Base-by-base conservation (phyloP, 2,329 filamentous ascomycete genomes). In the Exophiala spinifera region DNA sequence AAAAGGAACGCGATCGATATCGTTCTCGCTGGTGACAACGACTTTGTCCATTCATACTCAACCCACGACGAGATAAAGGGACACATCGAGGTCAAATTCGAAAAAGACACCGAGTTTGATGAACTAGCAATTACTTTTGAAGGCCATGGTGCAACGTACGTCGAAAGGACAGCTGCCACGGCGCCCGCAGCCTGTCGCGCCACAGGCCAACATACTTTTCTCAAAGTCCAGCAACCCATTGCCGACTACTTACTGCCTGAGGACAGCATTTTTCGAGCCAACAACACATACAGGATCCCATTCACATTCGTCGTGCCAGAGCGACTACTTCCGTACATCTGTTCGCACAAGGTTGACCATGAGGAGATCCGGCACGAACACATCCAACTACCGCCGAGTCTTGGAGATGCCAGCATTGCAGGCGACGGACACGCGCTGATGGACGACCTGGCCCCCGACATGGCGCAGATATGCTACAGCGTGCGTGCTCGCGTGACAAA, bases 241-340 rank as follows among this genome's bases (percentile, higher is more conserved):
- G 67, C 78, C 39, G 67, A 78, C 2, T 65, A 70, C 14, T 67
- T 70, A n/a, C 79, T 84, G 53, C 83, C 84, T 0, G 72, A 74
- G 31, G 76, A 81, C 34, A 73, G 78, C 21, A 70, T 83, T 3
- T 69, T 84, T 2, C 73, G 78, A 62, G 75, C 78, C n/a, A 79
- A 78, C 11, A 73, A 72, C 56, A 74, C 71, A 10, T 86, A 86
- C 67, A 74, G 68, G 7, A 82, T 86, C 54, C 80, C 81, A 1
- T 87, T 87, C 65, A 77, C 76, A 21, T 87, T 87, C 63, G 81
- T 82, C 51, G 74, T 87, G 1, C 84, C 84, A 0, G 73, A 79
- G 31, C 77, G 78, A 15, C 70, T 87, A 3, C 76, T 87, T 0
- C 82, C 82, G 4, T 77, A 78, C 57, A 69, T 80, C 43, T 87